Percentiles rank a stretch among this genome's conserved stretches.
Evolutionary conservation across 495 filamentous ascomycete genomes (phyloP).

Genomic region (Aspergillus affinis): DNA sequence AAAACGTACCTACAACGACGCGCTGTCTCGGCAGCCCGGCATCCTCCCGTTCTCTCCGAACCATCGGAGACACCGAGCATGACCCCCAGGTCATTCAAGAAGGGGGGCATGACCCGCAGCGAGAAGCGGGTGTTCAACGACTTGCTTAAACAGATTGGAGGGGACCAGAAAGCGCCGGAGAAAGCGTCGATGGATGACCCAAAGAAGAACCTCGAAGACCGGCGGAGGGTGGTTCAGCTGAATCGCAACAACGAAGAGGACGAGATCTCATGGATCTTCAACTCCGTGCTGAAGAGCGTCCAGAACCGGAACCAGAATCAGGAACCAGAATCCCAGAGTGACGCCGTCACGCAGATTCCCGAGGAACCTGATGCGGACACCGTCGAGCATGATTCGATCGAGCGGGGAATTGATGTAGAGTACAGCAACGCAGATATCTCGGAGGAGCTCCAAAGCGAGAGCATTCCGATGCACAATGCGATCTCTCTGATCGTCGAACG

Average conservation of each 20-base stretch:
- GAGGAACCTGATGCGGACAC: not conserved
- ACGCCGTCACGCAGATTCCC: not conserved
- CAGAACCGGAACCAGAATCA: constrained; percentile 7
- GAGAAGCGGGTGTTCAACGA: constrained; percentile 31
- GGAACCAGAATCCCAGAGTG: not conserved
- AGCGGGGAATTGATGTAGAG: not conserved
- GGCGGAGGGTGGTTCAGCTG: too few relatives aligned
- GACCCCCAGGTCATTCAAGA: constrained; percentile 12
- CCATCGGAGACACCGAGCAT: constrained; percentile 12
- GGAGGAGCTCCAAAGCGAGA: constrained; percentile 15
- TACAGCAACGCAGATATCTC: constrained; percentile 24
- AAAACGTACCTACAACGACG: constrained; percentile 31
- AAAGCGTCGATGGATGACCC: not conserved
- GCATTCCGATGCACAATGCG: constrained; percentile 25
- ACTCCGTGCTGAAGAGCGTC: constrained; percentile 25
- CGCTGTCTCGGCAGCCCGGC: constrained; percentile 16
- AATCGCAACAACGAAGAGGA: too few relatives aligned
- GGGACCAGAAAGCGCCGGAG: constrained; percentile 6
- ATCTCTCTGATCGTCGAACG: constrained; percentile 29
- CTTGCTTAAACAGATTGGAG: constrained; percentile 26
- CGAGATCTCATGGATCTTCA: constrained; percentile 33
- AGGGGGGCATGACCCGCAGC: constrained; percentile 11
- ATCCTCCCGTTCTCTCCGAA: not conserved
- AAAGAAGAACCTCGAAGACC: too few relatives aligned
- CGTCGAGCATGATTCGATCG: not conserved